phyloP scores from a whole-genome alignment of 164 flowering plant genomes.

The Umbellularia californica region DNA sequence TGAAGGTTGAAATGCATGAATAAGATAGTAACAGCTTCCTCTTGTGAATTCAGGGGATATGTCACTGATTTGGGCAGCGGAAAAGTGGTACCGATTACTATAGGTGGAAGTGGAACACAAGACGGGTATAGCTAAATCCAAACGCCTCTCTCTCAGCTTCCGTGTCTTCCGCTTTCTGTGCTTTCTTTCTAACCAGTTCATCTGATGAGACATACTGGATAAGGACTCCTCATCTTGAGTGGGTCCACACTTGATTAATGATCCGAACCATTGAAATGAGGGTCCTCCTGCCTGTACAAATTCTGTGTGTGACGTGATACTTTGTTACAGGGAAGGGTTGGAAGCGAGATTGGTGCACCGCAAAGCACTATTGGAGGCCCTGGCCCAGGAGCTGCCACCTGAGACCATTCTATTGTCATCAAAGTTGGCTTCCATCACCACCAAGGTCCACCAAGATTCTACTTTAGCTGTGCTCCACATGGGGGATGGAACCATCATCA shows the following conservation, averaged over 20 bases:
- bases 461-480: constrained; percentile 11
- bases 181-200: no score
- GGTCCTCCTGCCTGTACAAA: neutral
- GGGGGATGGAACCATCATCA: constrained; percentile 30
- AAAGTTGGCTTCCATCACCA: constrained; percentile 25
- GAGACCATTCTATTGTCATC: constrained; percentile 32
- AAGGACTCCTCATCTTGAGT: neutral
- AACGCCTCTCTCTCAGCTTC: neutral
- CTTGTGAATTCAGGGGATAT: constrained; percentile 3
- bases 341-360: constrained; percentile 27
- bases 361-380: constrained; percentile 23
- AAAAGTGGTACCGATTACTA: neutral
- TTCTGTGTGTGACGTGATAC: neutral
- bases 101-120: neutral
- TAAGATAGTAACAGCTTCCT: no score
- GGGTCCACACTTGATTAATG: neutral
- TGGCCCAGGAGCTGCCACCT: constrained; percentile 37
- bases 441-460: constrained; percentile 12
- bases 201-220: no score
- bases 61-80: constrained; percentile 12
- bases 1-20: no score
- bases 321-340: constrained; percentile 1
- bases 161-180: no score
- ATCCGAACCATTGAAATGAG: neutral
- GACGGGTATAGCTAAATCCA: neutral